Evolutionary conservation across 2,329 filamentous ascomycete genomes (phyloP).

Genomic region (Cladosporium colombiae): DNA sequence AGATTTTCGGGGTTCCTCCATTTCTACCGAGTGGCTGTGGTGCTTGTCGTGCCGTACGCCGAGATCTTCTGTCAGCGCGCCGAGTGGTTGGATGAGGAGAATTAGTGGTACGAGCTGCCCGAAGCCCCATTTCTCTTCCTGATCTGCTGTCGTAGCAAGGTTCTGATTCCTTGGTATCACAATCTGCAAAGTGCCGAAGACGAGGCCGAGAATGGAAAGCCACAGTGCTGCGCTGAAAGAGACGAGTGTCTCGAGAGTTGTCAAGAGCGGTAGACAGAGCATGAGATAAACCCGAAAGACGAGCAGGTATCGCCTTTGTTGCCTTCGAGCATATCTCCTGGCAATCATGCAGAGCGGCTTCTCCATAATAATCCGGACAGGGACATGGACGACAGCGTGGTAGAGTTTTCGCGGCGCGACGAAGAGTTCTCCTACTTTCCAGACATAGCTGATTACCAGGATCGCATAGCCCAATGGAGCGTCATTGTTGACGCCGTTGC

Average conservation of each 20-base stretch:
- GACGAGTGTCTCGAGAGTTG: slow-evolving; percentile 25
- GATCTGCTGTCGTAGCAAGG: not conserved
- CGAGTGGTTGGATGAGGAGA: slow-evolving; percentile 30
- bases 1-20: not conserved
- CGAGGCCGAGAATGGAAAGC: slow-evolving; percentile 27
- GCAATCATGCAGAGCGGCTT: slow-evolving; percentile 21
- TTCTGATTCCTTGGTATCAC: slow-evolving; percentile 27
- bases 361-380: slow-evolving; percentile 23
- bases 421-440: slow-evolving; percentile 32
- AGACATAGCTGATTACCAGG: slow-evolving; percentile 31
- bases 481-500: slow-evolving; percentile 28
- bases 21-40: not conserved
- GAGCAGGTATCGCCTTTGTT: not conserved
- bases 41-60: not conserved
- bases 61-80: slow-evolving; percentile 26
- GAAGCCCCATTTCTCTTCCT: slow-evolving; percentile 25
- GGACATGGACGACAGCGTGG: slow-evolving; percentile 22
- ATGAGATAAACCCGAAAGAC: slow-evolving; percentile 14
- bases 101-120: slow-evolving; percentile 32
- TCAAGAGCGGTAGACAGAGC: slow-evolving; percentile 21
- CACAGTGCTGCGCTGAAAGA: slow-evolving; percentile 30
- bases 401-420: slow-evolving; percentile 21
- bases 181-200: slow-evolving; percentile 31
- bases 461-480: slow-evolving; percentile 27
- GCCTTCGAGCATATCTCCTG: slow-evolving; percentile 17